These are phyloP conservation scores for Tolypocladium ovalisporum DNA, from an alignment of 2,329 filamentous ascomycete species.

Conservation along the genomic window DNA sequence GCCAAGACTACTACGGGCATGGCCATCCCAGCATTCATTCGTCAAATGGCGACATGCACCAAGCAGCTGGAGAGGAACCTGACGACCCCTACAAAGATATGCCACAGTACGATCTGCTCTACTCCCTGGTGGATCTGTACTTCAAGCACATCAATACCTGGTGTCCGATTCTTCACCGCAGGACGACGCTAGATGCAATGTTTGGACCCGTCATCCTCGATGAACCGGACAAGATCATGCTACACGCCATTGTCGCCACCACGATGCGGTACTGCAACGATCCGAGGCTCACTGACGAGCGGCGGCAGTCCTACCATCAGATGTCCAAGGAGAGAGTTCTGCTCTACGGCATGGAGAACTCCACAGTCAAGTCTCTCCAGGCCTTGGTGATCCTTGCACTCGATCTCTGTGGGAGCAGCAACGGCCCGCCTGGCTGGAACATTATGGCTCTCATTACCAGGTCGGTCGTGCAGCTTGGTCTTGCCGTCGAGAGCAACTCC, in stretches of 20 bases:
- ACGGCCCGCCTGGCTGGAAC: constrained; percentile 88
- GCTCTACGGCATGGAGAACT: constrained; percentile 80
- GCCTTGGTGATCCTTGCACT: constrained; percentile 79
- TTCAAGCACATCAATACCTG: constrained; percentile 74
- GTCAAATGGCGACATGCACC: constrained; percentile 40
- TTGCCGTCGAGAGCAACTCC: constrained; percentile 75
- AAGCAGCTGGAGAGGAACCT: constrained; percentile 18
- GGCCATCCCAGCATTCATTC: constrained; percentile 34
- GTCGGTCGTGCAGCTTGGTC: constrained; percentile 76
- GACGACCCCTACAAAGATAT: constrained; percentile 47
- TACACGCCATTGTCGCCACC: constrained; percentile 83
- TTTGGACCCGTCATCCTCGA: constrained; percentile 69
- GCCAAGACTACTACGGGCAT: constrained; percentile 39
- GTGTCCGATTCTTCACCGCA: constrained; percentile 84
- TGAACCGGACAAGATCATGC: constrained; percentile 69
- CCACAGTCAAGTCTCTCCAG: constrained; percentile 78
- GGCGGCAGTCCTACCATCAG: constrained; percentile 64
- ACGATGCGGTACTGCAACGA: constrained; percentile 79
- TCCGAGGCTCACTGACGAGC: constrained; percentile 59
- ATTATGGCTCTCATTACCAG: constrained; percentile 80
- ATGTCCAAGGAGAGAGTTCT: constrained; percentile 78
- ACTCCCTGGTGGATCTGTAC: constrained; percentile 63
- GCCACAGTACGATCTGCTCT: constrained; percentile 64
- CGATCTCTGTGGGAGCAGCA: constrained; percentile 75
- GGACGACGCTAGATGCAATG: constrained; percentile 68